Percentiles rank a stretch among this genome's conserved stretches.
Evolutionary conservation across 352 stramenopile species (phyloP).

Genomic region (Phytophthora citrophthora): DNA sequence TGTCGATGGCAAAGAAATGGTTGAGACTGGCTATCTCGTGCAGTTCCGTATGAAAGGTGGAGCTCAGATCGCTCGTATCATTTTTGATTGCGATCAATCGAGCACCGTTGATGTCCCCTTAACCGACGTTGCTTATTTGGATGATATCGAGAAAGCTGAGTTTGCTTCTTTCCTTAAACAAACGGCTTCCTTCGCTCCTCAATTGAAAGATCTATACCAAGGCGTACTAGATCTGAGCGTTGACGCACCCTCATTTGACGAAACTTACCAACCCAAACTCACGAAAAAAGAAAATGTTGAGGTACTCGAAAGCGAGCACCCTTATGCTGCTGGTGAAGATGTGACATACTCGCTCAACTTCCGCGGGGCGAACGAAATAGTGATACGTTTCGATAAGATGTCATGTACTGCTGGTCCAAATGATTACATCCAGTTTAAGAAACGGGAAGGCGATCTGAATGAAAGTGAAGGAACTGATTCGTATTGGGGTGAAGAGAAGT

Average conservation of each 20-base stretch:
- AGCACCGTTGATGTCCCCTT: conserved; percentile 64
- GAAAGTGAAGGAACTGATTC: conserved; percentile 21
- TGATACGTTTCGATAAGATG: conserved; percentile 82
- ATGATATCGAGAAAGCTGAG: conserved; percentile 51
- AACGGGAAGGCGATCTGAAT: conserved; percentile 37
- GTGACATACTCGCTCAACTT: conserved; percentile 73
- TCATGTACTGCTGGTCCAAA: conserved; percentile 72
- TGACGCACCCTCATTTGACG: background rate
- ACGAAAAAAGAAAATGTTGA: conserved; percentile 75
- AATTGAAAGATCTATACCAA: conserved; percentile 39
- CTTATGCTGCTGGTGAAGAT: conserved; percentile 68
- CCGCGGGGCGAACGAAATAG: conserved; percentile 66
- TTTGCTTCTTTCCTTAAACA: conserved; percentile 47
- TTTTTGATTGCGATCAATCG: conserved; percentile 71
- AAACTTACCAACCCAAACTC: conserved; percentile 50
- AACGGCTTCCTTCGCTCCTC: conserved; percentile 37
- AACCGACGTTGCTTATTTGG: conserved; percentile 51
- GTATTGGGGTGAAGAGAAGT: conserved; percentile 79
- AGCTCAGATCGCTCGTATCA: conserved; percentile 51
- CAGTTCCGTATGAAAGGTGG: conserved; percentile 53
- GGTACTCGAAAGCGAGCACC: conserved; percentile 81
- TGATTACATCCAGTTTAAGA: conserved; percentile 86
- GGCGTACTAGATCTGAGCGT: conserved; percentile 32
- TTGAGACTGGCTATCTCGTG: conserved; percentile 73
- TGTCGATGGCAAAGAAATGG: conserved; percentile 74